These are phyloP conservation scores for Lachancea quebecensis DNA, from an alignment of 805 yeast species.

Conservation along the genomic window DNA sequence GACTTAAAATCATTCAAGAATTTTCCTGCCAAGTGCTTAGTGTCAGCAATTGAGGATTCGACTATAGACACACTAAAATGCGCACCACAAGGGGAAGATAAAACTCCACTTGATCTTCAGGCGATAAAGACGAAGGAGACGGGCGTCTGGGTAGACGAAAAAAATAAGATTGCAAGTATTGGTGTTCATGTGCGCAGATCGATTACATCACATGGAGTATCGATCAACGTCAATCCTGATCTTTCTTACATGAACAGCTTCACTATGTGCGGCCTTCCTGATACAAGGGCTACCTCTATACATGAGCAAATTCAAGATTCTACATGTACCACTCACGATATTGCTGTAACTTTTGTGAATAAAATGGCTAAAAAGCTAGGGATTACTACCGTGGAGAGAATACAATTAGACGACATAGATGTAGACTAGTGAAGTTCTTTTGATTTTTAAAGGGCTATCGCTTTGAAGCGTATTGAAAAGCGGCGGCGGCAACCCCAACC, in stretches of 20 bases:
- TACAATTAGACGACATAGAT: slow-evolving; percentile 31
- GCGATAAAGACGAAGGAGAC: slow-evolving; percentile 56
- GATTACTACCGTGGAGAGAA: slow-evolving; percentile 33
- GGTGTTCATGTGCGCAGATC: slow-evolving; percentile 83
- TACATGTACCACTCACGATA: slow-evolving; percentile 27
- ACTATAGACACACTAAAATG: slow-evolving; percentile 41
- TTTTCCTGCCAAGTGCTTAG: slow-evolving; percentile 58
- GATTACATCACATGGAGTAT: slow-evolving; percentile 84
- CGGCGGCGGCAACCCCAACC: slow-evolving; percentile 10
- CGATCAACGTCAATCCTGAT: slow-evolving; percentile 72
- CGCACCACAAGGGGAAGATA: slow-evolving; percentile 5
- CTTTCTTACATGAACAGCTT: slow-evolving; percentile 61
- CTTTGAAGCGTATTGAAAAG: slow-evolving; percentile 10
- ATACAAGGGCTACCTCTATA: slow-evolving; percentile 51
- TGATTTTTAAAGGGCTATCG: neutral
- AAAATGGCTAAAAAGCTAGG: slow-evolving; percentile 38
- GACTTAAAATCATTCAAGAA: slow-evolving; percentile 57
- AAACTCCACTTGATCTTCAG: slow-evolving; percentile 14
- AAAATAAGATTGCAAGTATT: slow-evolving; percentile 72
- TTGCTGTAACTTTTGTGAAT: slow-evolving; percentile 40
- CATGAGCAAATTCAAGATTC: slow-evolving; percentile 25
- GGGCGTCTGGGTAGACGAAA: slow-evolving; percentile 74
- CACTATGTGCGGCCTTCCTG: slow-evolving; percentile 81
- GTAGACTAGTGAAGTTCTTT: slow-evolving; percentile 5
- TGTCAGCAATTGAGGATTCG: slow-evolving; percentile 53